phyloP scores from a whole-genome alignment of 2,329 filamentous ascomycete genomes.

The Dactylonectria estremocensis region DNA sequence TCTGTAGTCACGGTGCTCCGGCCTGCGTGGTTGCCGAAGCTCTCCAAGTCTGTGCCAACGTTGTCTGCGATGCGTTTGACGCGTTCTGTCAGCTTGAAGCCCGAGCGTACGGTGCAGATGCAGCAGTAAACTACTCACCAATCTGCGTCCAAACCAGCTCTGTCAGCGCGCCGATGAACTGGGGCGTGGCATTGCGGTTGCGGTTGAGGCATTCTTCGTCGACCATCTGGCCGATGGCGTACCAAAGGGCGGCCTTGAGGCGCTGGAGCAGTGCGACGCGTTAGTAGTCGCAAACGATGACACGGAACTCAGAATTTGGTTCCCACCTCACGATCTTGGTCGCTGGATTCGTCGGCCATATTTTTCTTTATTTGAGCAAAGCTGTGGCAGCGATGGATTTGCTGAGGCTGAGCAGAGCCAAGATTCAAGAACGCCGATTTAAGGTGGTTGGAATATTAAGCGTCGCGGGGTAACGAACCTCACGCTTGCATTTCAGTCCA shows the following conservation, averaged over 20 bases:
- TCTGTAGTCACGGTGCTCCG: slow-evolving; percentile 85
- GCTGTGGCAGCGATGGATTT: background rate
- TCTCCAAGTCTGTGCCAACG: slow-evolving; percentile 70
- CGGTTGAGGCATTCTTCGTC: slow-evolving; percentile 79
- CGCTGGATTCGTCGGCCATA: slow-evolving; percentile 55
- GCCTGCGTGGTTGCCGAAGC: slow-evolving; percentile 80
- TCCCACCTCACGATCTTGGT: slow-evolving; percentile 56
- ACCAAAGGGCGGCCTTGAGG: slow-evolving; percentile 89
- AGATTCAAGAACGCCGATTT: background rate
- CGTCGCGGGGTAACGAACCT: too few relatives aligned
- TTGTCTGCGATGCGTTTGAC: slow-evolving; percentile 59
- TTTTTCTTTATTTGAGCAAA: slow-evolving; percentile 29
- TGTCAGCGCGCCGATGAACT: slow-evolving; percentile 89
- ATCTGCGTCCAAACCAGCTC: slow-evolving; percentile 92
- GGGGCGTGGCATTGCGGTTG: slow-evolving; percentile 88
- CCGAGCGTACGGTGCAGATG: background rate
- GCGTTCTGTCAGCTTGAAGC: slow-evolving; percentile 2
- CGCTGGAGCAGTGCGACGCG: slow-evolving; percentile 64
- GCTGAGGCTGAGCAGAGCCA: background rate
- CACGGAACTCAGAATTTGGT: background rate
- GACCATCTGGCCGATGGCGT: slow-evolving; percentile 87
- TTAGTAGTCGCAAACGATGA: background rate
- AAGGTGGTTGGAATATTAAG: too few relatives aligned
- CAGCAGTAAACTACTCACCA: slow-evolving; percentile 62
- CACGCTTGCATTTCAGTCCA: too few relatives aligned